Conservation (phyloP, 2,329 filamentous ascomycete genomes). For the Fonsecaea pedrosoi region DNA sequence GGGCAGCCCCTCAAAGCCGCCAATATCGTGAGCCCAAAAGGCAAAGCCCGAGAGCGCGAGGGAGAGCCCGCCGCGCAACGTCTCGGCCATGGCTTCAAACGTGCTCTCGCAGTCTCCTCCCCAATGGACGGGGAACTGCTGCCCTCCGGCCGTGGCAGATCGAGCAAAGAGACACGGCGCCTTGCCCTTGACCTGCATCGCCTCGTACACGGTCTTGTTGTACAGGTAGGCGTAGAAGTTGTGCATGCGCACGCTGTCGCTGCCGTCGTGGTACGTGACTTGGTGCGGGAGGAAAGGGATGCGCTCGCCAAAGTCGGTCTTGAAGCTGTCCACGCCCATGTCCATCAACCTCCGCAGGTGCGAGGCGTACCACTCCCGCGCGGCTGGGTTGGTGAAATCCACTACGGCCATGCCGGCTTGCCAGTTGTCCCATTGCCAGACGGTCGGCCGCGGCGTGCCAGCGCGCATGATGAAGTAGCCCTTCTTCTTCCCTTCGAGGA, state of each 20-base stretch:
- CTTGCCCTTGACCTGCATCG: slow-evolving; percentile 54
- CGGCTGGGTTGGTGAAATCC: slow-evolving; percentile 75
- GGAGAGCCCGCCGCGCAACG: slow-evolving; percentile 68
- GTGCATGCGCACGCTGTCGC: slow-evolving; percentile 72
- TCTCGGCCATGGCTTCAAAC: slow-evolving; percentile 75
- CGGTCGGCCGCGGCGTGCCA: slow-evolving; percentile 61
- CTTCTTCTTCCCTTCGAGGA: slow-evolving; percentile 65
- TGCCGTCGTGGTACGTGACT: slow-evolving; percentile 68
- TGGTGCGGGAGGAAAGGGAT: slow-evolving; percentile 63
- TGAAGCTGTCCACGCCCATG: slow-evolving; percentile 73
- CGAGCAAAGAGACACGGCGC: slow-evolving; percentile 70
- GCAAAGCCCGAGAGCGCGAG: slow-evolving; percentile 69
- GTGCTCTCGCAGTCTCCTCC: slow-evolving; percentile 78
- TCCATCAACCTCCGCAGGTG: slow-evolving; percentile 71
- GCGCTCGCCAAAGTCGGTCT: slow-evolving; percentile 78
- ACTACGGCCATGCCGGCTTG: slow-evolving; percentile 77
- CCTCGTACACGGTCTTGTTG: slow-evolving; percentile 73
- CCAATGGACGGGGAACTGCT: slow-evolving; percentile 74
- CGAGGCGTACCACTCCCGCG: slow-evolving; percentile 67
- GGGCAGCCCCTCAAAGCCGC: slow-evolving; percentile 73
- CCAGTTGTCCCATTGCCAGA: slow-evolving; percentile 81
- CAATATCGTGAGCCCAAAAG: slow-evolving; percentile 75
- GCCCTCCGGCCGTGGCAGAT: slow-evolving; percentile 70
- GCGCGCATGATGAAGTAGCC: slow-evolving; percentile 73
- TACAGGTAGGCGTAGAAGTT: slow-evolving; percentile 78